Evolutionary conservation across 441 rosid species (phyloP).

Genomic region (Manihot esculenta): DNA sequence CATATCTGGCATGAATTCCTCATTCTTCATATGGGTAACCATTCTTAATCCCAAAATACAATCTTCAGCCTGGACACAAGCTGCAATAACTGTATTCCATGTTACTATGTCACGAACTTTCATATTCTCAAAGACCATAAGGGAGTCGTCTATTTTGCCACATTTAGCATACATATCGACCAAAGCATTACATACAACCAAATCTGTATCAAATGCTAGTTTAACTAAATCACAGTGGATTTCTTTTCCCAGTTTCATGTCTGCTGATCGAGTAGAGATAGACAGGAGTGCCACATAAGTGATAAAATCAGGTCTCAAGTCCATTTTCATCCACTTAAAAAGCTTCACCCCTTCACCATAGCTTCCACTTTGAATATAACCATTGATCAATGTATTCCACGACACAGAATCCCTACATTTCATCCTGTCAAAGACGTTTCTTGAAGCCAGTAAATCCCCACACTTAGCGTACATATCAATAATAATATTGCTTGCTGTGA

Average conservation of each 20-base stretch:
- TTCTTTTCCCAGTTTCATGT: conserved; percentile 40
- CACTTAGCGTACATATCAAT: conserved; percentile 59
- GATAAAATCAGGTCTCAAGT: conserved; percentile 44
- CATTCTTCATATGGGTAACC: conserved; percentile 37
- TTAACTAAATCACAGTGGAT: conserved; percentile 47
- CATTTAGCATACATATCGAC: conserved; percentile 71
- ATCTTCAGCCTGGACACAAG: conserved; percentile 46
- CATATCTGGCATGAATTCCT: conserved; percentile 39
- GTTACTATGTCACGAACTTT: conserved; percentile 47
- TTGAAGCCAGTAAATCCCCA: conserved; percentile 44
- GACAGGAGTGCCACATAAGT: conserved; percentile 50
- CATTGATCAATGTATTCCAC: conserved; percentile 62
- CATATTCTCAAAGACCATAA: conserved; percentile 49
- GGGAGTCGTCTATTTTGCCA: conserved; percentile 51
- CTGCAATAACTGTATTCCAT: conserved; percentile 80
- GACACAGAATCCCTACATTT: conserved; percentile 50
- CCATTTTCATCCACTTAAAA: conserved; percentile 47
- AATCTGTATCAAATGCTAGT: conserved; percentile 42
- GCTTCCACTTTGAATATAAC: conserved; percentile 41
- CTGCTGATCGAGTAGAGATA: conserved; percentile 35
- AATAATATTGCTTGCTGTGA: conserved; percentile 47
- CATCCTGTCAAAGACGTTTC: conserved; percentile 47
- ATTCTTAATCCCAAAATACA: conserved; percentile 45
- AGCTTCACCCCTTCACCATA: conserved; percentile 43
- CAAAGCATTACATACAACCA: conserved; percentile 58